Evolutionary conservation across 148 eudicot genomes (phyloP).

Genomic region (Linanthus parryae): DNA sequence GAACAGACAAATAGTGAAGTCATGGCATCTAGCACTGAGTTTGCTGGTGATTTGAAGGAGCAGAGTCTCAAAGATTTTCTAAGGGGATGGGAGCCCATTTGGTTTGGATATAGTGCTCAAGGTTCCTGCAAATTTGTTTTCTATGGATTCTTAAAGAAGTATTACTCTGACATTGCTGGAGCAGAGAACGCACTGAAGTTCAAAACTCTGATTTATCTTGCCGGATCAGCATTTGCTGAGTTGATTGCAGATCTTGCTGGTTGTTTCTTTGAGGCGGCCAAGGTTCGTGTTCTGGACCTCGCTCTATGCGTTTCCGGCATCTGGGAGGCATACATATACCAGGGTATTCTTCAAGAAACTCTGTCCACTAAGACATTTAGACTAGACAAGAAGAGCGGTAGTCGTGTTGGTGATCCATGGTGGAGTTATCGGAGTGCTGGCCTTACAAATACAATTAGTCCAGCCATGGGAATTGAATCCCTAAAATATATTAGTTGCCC

Average conservation of each 20-base stretch:
- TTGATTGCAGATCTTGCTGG: slow-evolving; percentile 62
- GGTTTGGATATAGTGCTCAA: slow-evolving; percentile 71
- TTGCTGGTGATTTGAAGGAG: slow-evolving; percentile 49
- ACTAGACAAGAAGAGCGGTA: slow-evolving; percentile 62
- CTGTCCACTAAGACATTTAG: slow-evolving; percentile 95
- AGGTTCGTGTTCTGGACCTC: slow-evolving; percentile 74
- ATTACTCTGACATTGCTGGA: slow-evolving; percentile 61
- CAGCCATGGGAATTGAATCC: slow-evolving; percentile 98
- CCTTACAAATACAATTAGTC: slow-evolving; percentile 95
- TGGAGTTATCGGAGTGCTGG: slow-evolving; percentile 99
- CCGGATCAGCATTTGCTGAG: slow-evolving; percentile 74
- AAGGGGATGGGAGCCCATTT: slow-evolving; percentile 69
- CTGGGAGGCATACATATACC: too few relatives aligned
- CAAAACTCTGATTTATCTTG: slow-evolving; percentile 54
- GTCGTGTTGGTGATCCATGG: slow-evolving; percentile 81
- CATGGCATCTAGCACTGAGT: too few relatives aligned
- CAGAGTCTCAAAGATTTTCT: slow-evolving; percentile 59
- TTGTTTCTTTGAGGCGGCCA: slow-evolving; percentile 75
- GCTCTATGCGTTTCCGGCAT: too few relatives aligned
- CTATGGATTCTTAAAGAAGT: slow-evolving; percentile 72
- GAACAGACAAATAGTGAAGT: too few relatives aligned
- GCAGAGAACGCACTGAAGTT: slow-evolving; percentile 53
- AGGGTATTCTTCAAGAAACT: too few relatives aligned
- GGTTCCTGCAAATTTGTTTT: slow-evolving; percentile 65
- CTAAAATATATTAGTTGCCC: slow-evolving; percentile 95